Evolutionary conservation across 177 flowering plant species (phyloP).

Genomic region (Vitis hybrid): DNA sequence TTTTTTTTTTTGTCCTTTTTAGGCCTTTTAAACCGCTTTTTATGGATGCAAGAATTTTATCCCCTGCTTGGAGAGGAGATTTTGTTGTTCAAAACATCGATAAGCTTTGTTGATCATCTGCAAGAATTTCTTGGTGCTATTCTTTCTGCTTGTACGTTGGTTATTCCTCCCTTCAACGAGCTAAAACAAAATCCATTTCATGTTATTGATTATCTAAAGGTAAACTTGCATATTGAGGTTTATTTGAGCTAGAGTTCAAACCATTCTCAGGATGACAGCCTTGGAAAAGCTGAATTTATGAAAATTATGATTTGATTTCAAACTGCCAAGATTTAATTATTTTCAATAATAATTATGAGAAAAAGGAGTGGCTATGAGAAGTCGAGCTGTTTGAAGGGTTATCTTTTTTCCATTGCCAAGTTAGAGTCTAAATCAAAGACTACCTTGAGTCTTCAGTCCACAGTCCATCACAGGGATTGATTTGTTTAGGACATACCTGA

Average conservation of each 20-base stretch:
- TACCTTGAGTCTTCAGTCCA: too few relatives aligned
- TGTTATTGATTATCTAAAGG: conserved; percentile 67
- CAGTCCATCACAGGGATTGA: too few relatives aligned
- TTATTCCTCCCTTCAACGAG: conserved; percentile 68
- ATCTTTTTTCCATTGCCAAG: neutral
- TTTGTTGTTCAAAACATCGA: conserved; percentile 78
- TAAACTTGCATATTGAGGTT: conserved; percentile 18
- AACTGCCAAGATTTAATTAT: too few relatives aligned
- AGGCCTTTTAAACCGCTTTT: conserved; percentile 87
- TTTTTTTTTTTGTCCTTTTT: neutral
- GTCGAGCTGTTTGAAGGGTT: too few relatives aligned
- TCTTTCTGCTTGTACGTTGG: conserved; percentile 57
- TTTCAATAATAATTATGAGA: too few relatives aligned
- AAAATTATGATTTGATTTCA: too few relatives aligned
- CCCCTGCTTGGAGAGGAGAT: conserved; percentile 58
- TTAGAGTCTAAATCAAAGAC: too few relatives aligned
- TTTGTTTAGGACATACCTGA: too few relatives aligned
- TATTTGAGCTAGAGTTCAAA: neutral
- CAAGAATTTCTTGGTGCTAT: conserved; percentile 81
- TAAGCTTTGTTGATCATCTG: conserved; percentile 89
- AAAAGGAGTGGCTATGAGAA: too few relatives aligned
- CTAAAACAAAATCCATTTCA: conserved; percentile 53
- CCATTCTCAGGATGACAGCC: too few relatives aligned
- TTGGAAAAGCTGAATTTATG: too few relatives aligned
- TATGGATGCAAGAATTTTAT: conserved; percentile 85